Evolutionary conservation across 1,284 basidiomycete genomes (phyloP).

Genomic region (Sanguinoderma infundibulare): DNA sequence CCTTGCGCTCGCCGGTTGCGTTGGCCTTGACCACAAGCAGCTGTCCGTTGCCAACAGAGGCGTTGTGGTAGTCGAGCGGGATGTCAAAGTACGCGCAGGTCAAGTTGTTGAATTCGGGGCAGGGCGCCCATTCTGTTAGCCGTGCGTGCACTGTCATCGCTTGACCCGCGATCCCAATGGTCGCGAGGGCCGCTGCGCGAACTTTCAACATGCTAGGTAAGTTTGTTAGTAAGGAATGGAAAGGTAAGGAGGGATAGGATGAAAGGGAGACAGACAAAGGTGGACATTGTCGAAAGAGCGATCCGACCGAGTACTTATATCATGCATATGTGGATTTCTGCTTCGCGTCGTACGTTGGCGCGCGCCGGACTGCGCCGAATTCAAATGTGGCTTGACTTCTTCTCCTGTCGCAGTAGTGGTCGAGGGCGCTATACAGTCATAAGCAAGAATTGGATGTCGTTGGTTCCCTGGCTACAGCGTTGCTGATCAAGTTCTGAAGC

Average conservation of each 20-base stretch:
- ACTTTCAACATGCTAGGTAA: background rate
- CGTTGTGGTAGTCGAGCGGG: conserved; percentile 21
- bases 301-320: too few relatives aligned
- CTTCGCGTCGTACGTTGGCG: too few relatives aligned
- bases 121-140: conserved; percentile 6
- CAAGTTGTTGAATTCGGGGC: conserved; percentile 8
- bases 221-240: background rate
- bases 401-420: too few relatives aligned
- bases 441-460: too few relatives aligned
- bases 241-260: background rate
- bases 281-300: too few relatives aligned
- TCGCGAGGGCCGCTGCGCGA: background rate
- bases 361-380: too few relatives aligned
- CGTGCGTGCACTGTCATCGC: background rate
- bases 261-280: background rate
- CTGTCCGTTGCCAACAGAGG: conserved; percentile 12
- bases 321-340: too few relatives aligned
- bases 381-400: too few relatives aligned
- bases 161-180: background rate
- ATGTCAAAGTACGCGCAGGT: conserved; percentile 19
- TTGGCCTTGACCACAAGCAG: conserved; percentile 17
- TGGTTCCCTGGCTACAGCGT: too few relatives aligned
- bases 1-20: conserved; percentile 13
- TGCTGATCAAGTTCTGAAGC: too few relatives aligned
- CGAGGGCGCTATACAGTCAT: too few relatives aligned